phyloP scores from a whole-genome alignment of 2,329 filamentous ascomycete genomes.

The Anisogramma anomala region DNA sequence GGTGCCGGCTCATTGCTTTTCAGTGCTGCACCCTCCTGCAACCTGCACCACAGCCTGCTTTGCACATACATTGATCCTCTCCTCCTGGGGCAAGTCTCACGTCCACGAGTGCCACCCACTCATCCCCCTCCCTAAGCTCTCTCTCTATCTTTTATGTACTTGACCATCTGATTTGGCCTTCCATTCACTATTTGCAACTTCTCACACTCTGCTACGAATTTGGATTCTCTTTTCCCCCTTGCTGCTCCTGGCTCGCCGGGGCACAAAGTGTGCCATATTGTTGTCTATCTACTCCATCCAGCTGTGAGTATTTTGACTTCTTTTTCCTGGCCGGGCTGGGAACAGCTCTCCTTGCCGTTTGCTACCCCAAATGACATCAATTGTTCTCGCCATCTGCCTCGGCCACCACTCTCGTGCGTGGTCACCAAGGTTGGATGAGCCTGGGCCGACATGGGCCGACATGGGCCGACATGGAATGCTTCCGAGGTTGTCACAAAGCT shows the following conservation, averaged over 20 bases:
- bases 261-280: conserved; percentile 31
- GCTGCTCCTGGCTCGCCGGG: conserved; percentile 37
- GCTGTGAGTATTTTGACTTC: conserved; percentile 21
- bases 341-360: neutral
- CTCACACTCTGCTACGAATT: conserved; percentile 7
- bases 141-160: neutral
- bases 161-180: conserved; percentile 16
- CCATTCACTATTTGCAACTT: conserved; percentile 27
- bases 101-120: neutral
- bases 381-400: neutral
- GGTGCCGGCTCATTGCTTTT: no score
- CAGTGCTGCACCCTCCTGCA: no score
- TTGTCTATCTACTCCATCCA: conserved; percentile 19
- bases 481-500: no score
- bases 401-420: neutral
- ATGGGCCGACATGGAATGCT: no score
- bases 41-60: no score
- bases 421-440: neutral
- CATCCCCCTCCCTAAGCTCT: neutral
- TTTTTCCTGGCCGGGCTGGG: neutral
- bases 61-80: neutral
- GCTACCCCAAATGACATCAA: neutral
- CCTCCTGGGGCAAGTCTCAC: conserved; percentile 1
- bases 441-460: no score
- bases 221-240: conserved; percentile 21